Conservation (phyloP, 2,329 filamentous ascomycete genomes). For the Cadophora luteo-olivacea region DNA sequence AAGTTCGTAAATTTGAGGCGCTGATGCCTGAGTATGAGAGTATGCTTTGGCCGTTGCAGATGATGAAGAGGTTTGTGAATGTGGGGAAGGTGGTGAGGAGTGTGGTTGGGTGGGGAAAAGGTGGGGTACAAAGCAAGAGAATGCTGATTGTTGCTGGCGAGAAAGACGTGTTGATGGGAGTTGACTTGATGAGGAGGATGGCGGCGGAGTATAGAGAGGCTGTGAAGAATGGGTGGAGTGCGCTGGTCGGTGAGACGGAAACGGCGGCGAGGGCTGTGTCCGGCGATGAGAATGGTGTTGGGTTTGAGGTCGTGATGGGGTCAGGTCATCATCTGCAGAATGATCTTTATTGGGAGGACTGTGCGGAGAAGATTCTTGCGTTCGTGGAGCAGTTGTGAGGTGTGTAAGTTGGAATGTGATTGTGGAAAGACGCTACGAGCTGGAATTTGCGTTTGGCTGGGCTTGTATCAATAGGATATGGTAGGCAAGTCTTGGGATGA, state of each 20-base stretch:
- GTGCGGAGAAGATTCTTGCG: conserved; percentile 42
- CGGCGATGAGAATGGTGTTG: conserved; percentile 32
- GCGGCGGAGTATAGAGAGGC: conserved; percentile 43
- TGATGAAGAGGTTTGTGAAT: conserved; percentile 47
- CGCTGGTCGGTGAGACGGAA: background rate
- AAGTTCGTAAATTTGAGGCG: conserved; percentile 46
- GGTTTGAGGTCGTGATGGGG: conserved; percentile 44
- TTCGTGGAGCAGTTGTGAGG: conserved; percentile 18
- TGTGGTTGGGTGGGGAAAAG: conserved; percentile 25
- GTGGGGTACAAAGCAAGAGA: conserved; percentile 26
- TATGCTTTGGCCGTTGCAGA: conserved; percentile 50
- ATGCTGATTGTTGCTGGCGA: conserved; percentile 39
- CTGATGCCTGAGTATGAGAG: conserved; percentile 50
- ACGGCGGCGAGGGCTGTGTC: background rate
- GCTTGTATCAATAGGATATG: too few species aligned
- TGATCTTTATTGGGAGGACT: conserved; percentile 48
- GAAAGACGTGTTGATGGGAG: conserved; percentile 40
- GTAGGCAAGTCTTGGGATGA: too few species aligned
- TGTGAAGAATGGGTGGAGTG: conserved; percentile 34
- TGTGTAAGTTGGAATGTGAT: background rate
- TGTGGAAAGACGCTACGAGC: background rate
- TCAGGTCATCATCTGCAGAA: conserved; percentile 51
- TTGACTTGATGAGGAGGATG: conserved; percentile 39
- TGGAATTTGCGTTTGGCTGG: too few species aligned
- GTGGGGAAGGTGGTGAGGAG: conserved; percentile 43